phyloP scores from a whole-genome alignment of 2,329 filamentous ascomycete species.

The Fusarium metavorans region DNA sequence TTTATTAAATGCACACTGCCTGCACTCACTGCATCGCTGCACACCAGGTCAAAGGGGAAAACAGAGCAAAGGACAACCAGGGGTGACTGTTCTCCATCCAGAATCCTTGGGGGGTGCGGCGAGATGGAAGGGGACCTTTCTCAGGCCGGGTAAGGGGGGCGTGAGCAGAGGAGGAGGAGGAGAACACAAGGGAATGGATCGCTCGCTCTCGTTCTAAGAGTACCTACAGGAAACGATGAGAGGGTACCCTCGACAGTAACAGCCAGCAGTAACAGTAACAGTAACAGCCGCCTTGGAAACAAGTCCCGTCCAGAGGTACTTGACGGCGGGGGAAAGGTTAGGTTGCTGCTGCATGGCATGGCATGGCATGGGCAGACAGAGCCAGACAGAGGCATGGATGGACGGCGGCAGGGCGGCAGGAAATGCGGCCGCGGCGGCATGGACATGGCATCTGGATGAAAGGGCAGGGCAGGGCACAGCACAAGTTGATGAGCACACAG shows the following conservation, averaged over 20 bases:
- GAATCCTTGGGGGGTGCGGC: slow-evolving; percentile 7
- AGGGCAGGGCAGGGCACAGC: slow-evolving; percentile 1
- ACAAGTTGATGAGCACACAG: not conserved
- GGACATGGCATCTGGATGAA: not conserved
- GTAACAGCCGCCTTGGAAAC: slow-evolving; percentile 5
- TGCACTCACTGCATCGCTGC: not conserved
- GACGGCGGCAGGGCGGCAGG: slow-evolving; percentile 35
- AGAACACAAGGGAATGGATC: slow-evolving; percentile 13
- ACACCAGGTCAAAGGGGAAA: slow-evolving; percentile 28
- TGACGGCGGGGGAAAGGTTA: not conserved
- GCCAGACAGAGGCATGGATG: slow-evolving; percentile 4
- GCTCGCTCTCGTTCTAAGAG: slow-evolving; percentile 7
- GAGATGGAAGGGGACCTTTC: not conserved
- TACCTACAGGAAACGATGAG: not conserved
- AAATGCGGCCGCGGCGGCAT: slow-evolving; percentile 34
- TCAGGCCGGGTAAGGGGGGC: slow-evolving; percentile 13
- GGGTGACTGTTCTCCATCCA: slow-evolving; percentile 7
- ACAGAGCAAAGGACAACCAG: slow-evolving; percentile 12
- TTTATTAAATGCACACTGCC: slow-evolving; percentile 31
- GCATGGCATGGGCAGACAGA: not conserved
- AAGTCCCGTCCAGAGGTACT: not conserved
- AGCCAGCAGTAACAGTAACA: not conserved
- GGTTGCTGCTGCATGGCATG: not conserved
- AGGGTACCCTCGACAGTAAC: slow-evolving; percentile 22
- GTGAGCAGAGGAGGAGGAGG: slow-evolving; percentile 1